A percentile compares a stretch with the other conserved stretches of the same genome.
phyloP scores from a whole-genome alignment of 1,139 yeast genomes.

The Nakaseomyces delphensis region DNA sequence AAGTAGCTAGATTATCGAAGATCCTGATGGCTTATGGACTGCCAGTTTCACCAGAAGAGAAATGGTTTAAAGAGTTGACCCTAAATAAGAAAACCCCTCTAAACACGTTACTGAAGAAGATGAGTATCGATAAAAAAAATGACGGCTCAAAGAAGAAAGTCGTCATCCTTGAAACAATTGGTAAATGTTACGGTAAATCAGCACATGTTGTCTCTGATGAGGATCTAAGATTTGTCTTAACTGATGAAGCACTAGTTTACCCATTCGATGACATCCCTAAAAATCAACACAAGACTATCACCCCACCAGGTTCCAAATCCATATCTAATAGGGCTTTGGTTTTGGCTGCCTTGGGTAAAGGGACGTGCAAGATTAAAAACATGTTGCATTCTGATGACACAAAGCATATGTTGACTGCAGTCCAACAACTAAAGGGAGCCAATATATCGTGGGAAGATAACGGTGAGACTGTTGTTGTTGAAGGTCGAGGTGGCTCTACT shows the following conservation, averaged over 20 bases:
- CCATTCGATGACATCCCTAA: constrained; percentile 42
- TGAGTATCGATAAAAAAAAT: constrained; percentile 95
- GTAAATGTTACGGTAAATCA: constrained; percentile 77
- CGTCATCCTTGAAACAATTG: constrained; percentile 75
- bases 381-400: constrained; percentile 93
- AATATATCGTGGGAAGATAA: constrained; percentile 69
- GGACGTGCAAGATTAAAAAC: constrained; percentile 74
- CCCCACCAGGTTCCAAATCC: constrained; percentile 96
- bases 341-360: constrained; percentile 83
- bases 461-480: constrained; percentile 77
- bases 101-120: constrained; percentile 62
- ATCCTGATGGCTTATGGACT: constrained; percentile 78
- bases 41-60: constrained; percentile 73
- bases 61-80: constrained; percentile 61
- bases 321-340: constrained; percentile 91
- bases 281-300: constrained; percentile 38
- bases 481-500: constrained; percentile 79
- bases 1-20: constrained; percentile 82
- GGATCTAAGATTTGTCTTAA: constrained; percentile 70
- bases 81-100: constrained; percentile 62
- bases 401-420: constrained; percentile 87
- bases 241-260: constrained; percentile 70
- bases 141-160: constrained; percentile 86
- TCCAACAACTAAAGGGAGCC: constrained; percentile 72
- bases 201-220: constrained; percentile 80